Conservation (phyloP, 164 flowering plant genomes). For the Chimonanthus praecox region DNA sequence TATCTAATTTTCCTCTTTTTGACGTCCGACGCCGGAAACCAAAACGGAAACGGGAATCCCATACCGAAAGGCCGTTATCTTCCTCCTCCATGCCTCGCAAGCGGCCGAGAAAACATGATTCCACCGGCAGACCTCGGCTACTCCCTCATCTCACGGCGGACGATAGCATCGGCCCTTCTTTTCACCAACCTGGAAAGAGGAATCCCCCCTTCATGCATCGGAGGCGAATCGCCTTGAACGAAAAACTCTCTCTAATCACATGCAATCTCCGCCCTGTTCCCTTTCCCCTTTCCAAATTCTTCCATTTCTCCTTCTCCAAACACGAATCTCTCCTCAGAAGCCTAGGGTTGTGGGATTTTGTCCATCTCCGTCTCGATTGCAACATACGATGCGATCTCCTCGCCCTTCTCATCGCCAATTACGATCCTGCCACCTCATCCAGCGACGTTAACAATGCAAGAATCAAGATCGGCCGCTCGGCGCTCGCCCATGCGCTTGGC, state of each 20-base stretch:
- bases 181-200: no score
- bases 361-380: constrained; percentile 51
- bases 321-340: constrained; percentile 50
- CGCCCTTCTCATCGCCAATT: constrained; percentile 50
- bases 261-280: constrained; percentile 46
- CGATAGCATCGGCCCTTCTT: no score
- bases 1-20: no score
- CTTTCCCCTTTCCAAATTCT: constrained; percentile 42
- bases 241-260: constrained; percentile 31
- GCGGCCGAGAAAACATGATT: no score
- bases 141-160: no score
- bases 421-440: constrained; percentile 10
- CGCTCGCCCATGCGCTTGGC: constrained; percentile 62
- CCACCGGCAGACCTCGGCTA: no score
- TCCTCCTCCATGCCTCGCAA: no score
- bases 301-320: constrained; percentile 43
- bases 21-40: no score
- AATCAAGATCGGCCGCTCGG: constrained; percentile 48
- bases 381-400: constrained; percentile 46
- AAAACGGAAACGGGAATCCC: no score
- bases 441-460: constrained; percentile 44
- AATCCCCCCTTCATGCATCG: neutral
- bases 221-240: constrained; percentile 24
- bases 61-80: no score
- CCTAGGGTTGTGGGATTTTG: constrained; percentile 83